Conservation (phyloP, 1,139 yeast genomes). For the Pneumocystis carinii region DNA sequence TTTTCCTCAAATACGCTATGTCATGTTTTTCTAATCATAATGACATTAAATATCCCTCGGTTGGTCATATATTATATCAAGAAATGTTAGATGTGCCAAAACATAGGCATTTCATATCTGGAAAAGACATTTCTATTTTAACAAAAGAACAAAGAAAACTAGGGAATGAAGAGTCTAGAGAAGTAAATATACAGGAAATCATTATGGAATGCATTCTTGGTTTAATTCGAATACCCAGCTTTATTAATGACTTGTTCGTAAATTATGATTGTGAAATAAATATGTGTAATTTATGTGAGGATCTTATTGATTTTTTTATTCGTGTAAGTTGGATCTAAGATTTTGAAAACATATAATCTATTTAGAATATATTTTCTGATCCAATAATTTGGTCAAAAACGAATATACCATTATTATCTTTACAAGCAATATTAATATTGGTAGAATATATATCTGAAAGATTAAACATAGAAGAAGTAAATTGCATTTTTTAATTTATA, state of each 20-base stretch:
- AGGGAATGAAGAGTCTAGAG: slow-evolving; percentile 17
- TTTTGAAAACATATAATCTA: slow-evolving; percentile 31
- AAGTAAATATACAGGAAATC: slow-evolving; percentile 53
- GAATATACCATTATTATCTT: slow-evolving; percentile 81
- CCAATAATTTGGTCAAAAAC: slow-evolving; percentile 45
- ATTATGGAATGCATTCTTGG: slow-evolving; percentile 73
- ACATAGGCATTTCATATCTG: slow-evolving; percentile 17
- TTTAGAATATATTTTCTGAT: slow-evolving; percentile 18
- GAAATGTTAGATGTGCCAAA: slow-evolving; percentile 28
- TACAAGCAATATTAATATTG: slow-evolving; percentile 69
- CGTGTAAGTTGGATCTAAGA: slow-evolving; percentile 39
- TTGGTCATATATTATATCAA: slow-evolving; percentile 29
- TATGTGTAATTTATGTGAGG: slow-evolving; percentile 62
- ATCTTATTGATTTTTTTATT: slow-evolving; percentile 55
- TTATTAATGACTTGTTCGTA: slow-evolving; percentile 62
- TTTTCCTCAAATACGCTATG: slow-evolving; percentile 27
- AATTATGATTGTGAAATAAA: slow-evolving; percentile 88
- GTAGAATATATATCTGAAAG: slow-evolving; percentile 53
- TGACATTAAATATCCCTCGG: slow-evolving; percentile 17
- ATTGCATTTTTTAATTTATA: neutral
- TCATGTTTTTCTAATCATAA: slow-evolving; percentile 25
- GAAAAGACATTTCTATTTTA: slow-evolving; percentile 18
- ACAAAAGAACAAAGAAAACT: slow-evolving; percentile 14
- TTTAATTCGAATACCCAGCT: slow-evolving; percentile 59
- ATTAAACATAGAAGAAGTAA: slow-evolving; percentile 18